A percentile compares a stretch with the other conserved stretches of the same genome.
Conservation (phyloP, 2,329 filamentous ascomycete genomes). For the Clonostachys solani region DNA sequence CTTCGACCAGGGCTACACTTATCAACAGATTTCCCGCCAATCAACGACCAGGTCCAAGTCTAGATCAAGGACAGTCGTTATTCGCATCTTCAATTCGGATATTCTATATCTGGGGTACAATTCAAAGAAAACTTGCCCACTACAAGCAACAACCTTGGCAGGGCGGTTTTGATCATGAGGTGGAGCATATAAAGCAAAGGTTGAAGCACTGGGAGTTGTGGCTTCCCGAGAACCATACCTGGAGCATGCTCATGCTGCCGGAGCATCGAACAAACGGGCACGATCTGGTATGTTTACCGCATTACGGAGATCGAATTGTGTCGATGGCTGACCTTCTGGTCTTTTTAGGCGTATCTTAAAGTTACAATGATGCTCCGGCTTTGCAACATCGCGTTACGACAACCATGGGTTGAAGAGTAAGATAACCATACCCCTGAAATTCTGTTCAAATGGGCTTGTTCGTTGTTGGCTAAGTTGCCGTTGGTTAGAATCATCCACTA, state of each 20-base stretch:
- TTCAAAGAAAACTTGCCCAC: slow-evolving; percentile 37
- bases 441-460: too few species aligned
- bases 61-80: slow-evolving; percentile 39
- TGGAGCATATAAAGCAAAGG: slow-evolving; percentile 33
- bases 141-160: slow-evolving; percentile 34
- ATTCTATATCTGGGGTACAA: slow-evolving; percentile 48
- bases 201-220: slow-evolving; percentile 42
- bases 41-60: slow-evolving; percentile 35
- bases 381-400: slow-evolving; percentile 51
- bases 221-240: slow-evolving; percentile 42
- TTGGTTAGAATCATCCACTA: too few species aligned
- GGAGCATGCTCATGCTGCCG: slow-evolving; percentile 34
- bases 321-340: slow-evolving; percentile 1
- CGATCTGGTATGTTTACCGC: slow-evolving; percentile 37
- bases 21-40: slow-evolving; percentile 46
- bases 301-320: neutral
- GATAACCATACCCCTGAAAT: slow-evolving; percentile 6
- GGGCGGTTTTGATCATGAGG: slow-evolving; percentile 43
- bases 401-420: slow-evolving; percentile 47
- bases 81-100: slow-evolving; percentile 52
- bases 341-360: slow-evolving; percentile 43
- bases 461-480: too few species aligned
- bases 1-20: slow-evolving; percentile 44
- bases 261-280: slow-evolving; percentile 41
- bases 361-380: slow-evolving; percentile 51